phyloP scores from a whole-genome alignment of 2,329 filamentous ascomycete genomes.

The Xylariaceae sp. region DNA sequence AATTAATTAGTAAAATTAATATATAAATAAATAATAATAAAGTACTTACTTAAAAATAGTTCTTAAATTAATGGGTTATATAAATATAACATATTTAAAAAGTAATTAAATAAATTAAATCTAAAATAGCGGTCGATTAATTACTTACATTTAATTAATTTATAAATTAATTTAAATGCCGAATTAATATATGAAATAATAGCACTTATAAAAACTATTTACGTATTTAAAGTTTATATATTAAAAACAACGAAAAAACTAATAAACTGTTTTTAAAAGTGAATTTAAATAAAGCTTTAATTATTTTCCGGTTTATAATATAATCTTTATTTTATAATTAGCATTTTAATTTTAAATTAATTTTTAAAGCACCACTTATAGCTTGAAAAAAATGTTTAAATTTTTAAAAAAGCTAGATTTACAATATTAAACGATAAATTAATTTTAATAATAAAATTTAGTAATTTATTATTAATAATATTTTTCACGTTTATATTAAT shows the following conservation, averaged over 20 bases:
- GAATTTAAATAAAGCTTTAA: background rate
- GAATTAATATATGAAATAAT: constrained; percentile 8
- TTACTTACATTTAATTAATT: background rate
- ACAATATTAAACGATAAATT: constrained; percentile 1
- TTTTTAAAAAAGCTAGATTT: background rate
- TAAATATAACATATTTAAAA: background rate
- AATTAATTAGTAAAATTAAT: background rate
- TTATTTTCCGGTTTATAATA: background rate
- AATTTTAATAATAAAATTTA: constrained; percentile 8
- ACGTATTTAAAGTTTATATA: background rate
- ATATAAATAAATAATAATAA: background rate
- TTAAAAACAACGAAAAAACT: constrained; percentile 3
- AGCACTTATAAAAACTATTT: background rate
- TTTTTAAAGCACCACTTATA: background rate
- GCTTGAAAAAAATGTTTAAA: background rate
- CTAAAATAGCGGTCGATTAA: background rate
- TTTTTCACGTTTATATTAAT: background rate
- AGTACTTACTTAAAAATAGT: background rate
- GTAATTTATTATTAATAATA: constrained; percentile 2
- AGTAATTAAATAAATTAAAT: background rate
- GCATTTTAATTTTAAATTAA: constrained; percentile 1
- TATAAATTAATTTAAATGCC: constrained; percentile 2
- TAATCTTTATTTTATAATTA: background rate
- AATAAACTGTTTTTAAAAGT: background rate
- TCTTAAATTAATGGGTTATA: background rate